Base-by-base conservation (phyloP, 2,329 filamentous ascomycete species). In the Ophiostoma novo-ulmi region DNA sequence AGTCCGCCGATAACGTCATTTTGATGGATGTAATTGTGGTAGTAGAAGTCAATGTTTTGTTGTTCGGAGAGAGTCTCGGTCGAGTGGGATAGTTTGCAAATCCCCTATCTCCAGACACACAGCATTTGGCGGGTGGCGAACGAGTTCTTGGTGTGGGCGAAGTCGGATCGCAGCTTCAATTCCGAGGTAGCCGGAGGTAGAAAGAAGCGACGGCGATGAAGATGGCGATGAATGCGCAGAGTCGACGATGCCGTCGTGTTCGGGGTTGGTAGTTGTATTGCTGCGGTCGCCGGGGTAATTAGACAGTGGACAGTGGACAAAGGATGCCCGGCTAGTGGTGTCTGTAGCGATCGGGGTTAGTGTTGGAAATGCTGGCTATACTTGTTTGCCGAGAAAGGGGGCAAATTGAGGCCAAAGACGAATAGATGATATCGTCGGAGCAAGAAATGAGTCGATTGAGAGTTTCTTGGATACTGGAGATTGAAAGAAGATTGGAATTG, bases 101-200 rank as follows among this genome's bases (percentile, higher is more conserved):
- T 69, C 52, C 63, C 35, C 44, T 63, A 63, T 36, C 38, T 17
- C 38, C 38, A 36, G 65, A 41, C 41, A 41, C 31, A n/a, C 44
- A 67, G 55, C 70, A 71, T 71, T 44, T 68, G 67, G 48, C 35
- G 38, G 67, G 63, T 72, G 71, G 61, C 69, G 38, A 63, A 38
- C n/a, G 58, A 35, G 58, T 35, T 14, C 17, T 22, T 36, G 61
- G 35, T 38, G 61, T 64, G 61, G 13, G 35, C 61, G 13, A 64
- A 38, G 35, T n/a, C 20, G 20, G 35, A 17, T 17, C 11, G 2
- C 61, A 64, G 61, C 61, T 38, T 38, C 35, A 8, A 10, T 64
- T 58, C 35, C 31, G 31, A 26, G 11, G 20, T 6, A 31, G 14
- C 31, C 58, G 22, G 55, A 58, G 22, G 13, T 5, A 63, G 6